phyloP scores from a whole-genome alignment of 345 rosid genomes.

The Kernera saxatilis region DNA sequence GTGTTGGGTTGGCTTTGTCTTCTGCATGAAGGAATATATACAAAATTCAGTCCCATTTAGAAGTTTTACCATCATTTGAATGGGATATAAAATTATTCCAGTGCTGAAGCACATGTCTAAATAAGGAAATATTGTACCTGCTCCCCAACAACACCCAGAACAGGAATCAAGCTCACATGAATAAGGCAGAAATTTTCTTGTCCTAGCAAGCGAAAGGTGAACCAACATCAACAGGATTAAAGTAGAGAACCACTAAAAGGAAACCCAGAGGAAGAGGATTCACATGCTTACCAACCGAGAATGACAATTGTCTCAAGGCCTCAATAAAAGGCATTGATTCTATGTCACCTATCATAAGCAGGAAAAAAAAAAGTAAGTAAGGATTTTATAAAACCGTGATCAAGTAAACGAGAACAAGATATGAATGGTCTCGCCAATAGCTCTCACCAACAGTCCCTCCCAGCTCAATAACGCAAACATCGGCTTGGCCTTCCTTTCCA shows the following conservation, averaged over 20 bases:
- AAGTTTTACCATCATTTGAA: background rate
- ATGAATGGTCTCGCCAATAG: background rate
- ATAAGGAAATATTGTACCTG: slow-evolving; percentile 47
- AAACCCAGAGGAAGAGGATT: slow-evolving; percentile 2
- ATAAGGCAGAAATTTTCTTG: slow-evolving; percentile 84
- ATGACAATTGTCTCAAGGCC: slow-evolving; percentile 91
- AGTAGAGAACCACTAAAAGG: slow-evolving; percentile 9
- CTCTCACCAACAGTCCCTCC: slow-evolving; percentile 97
- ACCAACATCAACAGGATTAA: slow-evolving; percentile 11
- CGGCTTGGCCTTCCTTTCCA: slow-evolving; percentile 80
- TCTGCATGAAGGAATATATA: slow-evolving; percentile 30
- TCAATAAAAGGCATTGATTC: slow-evolving; percentile 98
- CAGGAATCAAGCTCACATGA: slow-evolving; percentile 97
- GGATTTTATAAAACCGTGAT: background rate
- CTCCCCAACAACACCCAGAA: slow-evolving; percentile 93
- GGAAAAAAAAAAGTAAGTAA: background rate
- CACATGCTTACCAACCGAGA: slow-evolving; percentile 69
- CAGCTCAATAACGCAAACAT: slow-evolving; percentile 96
- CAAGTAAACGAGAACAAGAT: background rate
- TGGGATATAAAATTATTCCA: background rate
- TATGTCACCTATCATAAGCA: slow-evolving; percentile 65
- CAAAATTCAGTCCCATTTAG: background rate
- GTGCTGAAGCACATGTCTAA: background rate
- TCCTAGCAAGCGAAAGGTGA: slow-evolving; percentile 46
- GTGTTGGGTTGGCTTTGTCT: slow-evolving; percentile 93